A percentile compares a stretch with the other conserved stretches of the same genome.
Conservation (phyloP, 495 filamentous ascomycete genomes). For the Neurospora intermedia region DNA sequence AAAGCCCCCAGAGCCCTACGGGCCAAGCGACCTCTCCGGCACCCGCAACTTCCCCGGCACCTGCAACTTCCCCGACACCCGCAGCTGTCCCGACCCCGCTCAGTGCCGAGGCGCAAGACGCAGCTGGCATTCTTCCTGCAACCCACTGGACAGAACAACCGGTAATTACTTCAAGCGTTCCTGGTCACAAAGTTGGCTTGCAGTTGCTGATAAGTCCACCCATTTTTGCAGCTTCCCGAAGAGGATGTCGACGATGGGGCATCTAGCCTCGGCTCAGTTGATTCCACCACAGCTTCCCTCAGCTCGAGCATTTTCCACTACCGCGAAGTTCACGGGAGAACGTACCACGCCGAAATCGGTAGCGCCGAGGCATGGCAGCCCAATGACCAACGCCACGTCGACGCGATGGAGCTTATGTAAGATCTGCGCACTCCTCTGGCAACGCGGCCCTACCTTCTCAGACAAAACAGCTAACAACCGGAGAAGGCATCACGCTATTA, state of each 20-base stretch:
- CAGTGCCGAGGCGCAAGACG: not conserved
- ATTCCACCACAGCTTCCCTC: not conserved
- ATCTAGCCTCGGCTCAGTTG: not conserved
- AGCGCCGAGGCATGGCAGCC: constrained; percentile 24
- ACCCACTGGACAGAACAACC: not conserved
- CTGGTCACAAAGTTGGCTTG: not conserved
- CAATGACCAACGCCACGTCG: constrained; percentile 26
- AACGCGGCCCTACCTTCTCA: not conserved
- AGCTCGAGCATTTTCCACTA: constrained; percentile 1
- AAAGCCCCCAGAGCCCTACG: not conserved
- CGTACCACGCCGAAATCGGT: constrained; percentile 15
- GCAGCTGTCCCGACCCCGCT: not conserved
- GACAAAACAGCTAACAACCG: rapidly evolving
- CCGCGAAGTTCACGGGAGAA: not conserved
- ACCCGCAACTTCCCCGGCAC: not conserved
- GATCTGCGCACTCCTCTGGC: not conserved
- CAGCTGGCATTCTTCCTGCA: constrained; percentile 2
- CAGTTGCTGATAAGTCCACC: not conserved
- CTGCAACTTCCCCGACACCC: not conserved
- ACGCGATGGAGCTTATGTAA: constrained; percentile 18
- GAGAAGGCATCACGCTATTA: not conserved
- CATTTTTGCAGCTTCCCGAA: not conserved
- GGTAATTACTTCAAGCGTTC: not conserved
- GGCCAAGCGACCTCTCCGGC: not conserved
- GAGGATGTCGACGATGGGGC: not conserved